A percentile compares a stretch with the other conserved stretches of the same genome.
Evolutionary conservation across 176 grass and related monocot species (phyloP).

Genomic region (Phragmites australis): DNA sequence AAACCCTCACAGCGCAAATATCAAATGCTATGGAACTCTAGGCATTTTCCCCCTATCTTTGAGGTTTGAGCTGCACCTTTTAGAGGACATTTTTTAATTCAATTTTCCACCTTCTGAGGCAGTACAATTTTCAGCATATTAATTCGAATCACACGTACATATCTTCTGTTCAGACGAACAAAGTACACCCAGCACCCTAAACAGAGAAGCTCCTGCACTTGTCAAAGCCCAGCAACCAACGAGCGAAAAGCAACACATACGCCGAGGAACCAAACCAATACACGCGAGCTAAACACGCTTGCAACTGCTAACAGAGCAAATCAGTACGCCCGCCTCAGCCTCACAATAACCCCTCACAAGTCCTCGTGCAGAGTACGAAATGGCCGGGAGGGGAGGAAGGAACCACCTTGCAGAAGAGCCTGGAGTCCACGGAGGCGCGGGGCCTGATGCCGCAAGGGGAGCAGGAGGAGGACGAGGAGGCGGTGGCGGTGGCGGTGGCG

Average conservation of each 20-base stretch:
- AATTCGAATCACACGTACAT: not conserved
- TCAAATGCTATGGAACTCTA: not conserved
- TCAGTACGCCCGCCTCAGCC: not conserved
- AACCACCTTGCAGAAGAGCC: slow-evolving; percentile 47
- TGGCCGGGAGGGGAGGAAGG: not conserved
- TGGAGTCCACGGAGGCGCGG: not conserved
- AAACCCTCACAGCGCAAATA: not conserved
- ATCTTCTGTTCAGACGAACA: not conserved
- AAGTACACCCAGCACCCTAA: not conserved
- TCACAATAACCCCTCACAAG: too few species aligned
- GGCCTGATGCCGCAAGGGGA: slow-evolving; percentile 31
- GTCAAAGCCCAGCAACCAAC: not conserved
- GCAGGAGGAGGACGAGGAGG: slow-evolving; percentile 4
- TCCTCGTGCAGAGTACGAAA: not conserved
- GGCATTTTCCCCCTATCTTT: not conserved
- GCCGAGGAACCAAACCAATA: not conserved
- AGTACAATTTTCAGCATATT: not conserved
- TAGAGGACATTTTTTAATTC: not conserved
- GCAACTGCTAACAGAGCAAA: not conserved
- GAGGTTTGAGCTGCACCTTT: not conserved
- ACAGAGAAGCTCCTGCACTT: too few species aligned
- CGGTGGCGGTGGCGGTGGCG: not conserved
- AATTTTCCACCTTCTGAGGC: not conserved
- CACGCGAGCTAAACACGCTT: not conserved
- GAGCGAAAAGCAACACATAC: slow-evolving; percentile 1